phyloP scores from a whole-genome alignment of 208 protist genomes.

The Trypanosoma boissoni region DNA sequence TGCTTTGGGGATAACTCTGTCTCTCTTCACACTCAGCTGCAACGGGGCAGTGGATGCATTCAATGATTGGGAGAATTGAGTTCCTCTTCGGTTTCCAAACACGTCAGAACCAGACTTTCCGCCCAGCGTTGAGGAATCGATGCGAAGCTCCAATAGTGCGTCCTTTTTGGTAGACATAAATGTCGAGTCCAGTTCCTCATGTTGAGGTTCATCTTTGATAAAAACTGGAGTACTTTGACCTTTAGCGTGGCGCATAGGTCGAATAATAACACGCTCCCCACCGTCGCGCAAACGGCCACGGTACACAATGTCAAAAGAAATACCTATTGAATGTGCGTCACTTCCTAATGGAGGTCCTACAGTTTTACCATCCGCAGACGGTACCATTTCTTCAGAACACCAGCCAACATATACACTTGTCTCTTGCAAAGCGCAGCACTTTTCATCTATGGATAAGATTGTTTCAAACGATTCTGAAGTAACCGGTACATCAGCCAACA shows the following conservation, averaged over 20 bases:
- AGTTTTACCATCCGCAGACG: slow-evolving; percentile 21
- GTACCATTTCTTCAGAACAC: slow-evolving; percentile 30
- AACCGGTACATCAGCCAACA: slow-evolving; percentile 24
- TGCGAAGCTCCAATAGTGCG: too few species aligned
- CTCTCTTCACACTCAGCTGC: too few species aligned
- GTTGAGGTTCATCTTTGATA: not conserved
- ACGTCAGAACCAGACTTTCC: too few species aligned
- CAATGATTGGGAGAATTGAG: too few species aligned
- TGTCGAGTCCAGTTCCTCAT: not conserved
- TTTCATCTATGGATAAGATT: not conserved
- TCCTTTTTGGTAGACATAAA: not conserved
- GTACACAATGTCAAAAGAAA: slow-evolving; percentile 39
- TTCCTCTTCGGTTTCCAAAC: too few species aligned
- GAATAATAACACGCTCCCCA: slow-evolving; percentile 22
- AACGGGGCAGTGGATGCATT: too few species aligned
- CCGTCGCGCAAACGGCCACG: not conserved
- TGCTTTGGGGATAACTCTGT: too few species aligned
- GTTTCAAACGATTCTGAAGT: not conserved
- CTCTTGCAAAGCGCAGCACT: slow-evolving; percentile 2
- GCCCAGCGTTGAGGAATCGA: too few species aligned
- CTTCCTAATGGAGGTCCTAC: slow-evolving; percentile 10
- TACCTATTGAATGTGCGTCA: slow-evolving; percentile 26
- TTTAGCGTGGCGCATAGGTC: slow-evolving; percentile 23
- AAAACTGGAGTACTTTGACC: slow-evolving; percentile 5
- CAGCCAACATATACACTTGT: slow-evolving; percentile 32